Percentiles rank a stretch among this genome's conserved stretches.
phyloP scores from a whole-genome alignment of 495 filamentous ascomycete species.

The Daldinia decipiens region DNA sequence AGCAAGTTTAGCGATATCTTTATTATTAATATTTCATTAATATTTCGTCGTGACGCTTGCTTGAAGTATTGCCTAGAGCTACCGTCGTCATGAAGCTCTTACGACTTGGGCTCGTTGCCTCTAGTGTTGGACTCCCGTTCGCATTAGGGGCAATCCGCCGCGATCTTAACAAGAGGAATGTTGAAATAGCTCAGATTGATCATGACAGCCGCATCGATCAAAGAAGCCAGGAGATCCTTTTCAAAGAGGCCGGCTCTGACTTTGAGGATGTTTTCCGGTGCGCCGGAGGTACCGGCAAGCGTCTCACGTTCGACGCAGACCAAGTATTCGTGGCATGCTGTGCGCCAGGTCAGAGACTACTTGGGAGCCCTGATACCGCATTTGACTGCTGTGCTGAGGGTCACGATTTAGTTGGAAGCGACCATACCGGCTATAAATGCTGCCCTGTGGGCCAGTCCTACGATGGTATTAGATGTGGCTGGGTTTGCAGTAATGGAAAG shows the following conservation, averaged over 20 bases:
- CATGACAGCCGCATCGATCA: conserved; percentile 24
- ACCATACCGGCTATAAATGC: conserved; percentile 17
- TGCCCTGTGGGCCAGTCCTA: conserved; percentile 23
- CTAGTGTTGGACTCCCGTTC: conserved; percentile 12
- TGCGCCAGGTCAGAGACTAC: conserved; percentile 14
- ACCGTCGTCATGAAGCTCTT: conserved; percentile 16
- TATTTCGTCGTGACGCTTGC: neutral
- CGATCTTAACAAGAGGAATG: conserved; percentile 24
- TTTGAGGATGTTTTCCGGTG: conserved; percentile 28
- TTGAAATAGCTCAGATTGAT: conserved; percentile 27
- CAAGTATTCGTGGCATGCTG: conserved; percentile 24
- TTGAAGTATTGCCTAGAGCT: neutral
- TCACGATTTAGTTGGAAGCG: conserved; percentile 11
- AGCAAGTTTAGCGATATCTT: neutral
- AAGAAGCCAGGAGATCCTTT: conserved; percentile 16
- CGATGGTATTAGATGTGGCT: conserved; percentile 15
- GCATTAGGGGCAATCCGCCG: conserved; percentile 16
- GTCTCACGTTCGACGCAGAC: conserved; percentile 19
- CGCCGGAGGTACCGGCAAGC: conserved; percentile 6
- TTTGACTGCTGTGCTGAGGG: conserved; percentile 28
- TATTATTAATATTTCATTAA: neutral
- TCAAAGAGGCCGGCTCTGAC: conserved; percentile 12
- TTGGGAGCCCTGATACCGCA: conserved; percentile 20
- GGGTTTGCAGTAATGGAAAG: conserved; percentile 15
- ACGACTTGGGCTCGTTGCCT: neutral